These are phyloP conservation scores for Colletotrichum spinosum DNA, from an alignment of 2,329 filamentous ascomycete species.

Conservation along the genomic window DNA sequence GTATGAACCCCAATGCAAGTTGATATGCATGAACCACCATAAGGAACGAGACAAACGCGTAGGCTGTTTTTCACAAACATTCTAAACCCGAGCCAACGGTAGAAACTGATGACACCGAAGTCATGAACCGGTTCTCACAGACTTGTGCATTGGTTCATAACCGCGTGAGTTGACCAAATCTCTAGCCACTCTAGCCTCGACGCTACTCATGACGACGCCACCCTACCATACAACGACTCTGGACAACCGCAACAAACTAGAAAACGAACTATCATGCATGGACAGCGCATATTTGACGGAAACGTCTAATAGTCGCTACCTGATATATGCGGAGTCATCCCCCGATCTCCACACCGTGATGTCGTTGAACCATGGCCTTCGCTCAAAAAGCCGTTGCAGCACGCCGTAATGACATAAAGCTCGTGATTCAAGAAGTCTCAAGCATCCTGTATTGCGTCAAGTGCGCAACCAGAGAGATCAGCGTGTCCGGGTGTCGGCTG, in stretches of 20 bases:
- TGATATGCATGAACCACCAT: no score
- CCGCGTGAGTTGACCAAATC: not conserved
- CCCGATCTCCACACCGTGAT: no score
- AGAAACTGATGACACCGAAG: conserved; percentile 1
- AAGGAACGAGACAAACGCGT: no score
- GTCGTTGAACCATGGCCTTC: no score
- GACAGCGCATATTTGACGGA: not conserved
- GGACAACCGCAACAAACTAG: not conserved
- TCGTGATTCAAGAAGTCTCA: not conserved
- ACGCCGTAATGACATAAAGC: conserved; percentile 4
- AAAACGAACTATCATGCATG: not conserved
- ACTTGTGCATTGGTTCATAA: conserved; percentile 2
- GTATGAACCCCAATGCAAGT: no score
- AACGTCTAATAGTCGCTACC: no score
- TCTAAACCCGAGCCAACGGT: not conserved
- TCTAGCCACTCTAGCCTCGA: conserved; percentile 22
- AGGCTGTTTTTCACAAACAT: no score
- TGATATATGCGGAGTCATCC: conserved; percentile 7
- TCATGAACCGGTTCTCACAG: conserved; percentile 19
- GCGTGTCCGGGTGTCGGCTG: no score
- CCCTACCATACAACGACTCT: not conserved
- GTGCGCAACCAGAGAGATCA: no score
- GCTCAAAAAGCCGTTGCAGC: no score
- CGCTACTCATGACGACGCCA: not conserved
- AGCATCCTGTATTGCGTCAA: no score